Evolutionary conservation across 345 rosid genomes (phyloP).

Genomic region (Rhodamnia rubescens): DNA sequence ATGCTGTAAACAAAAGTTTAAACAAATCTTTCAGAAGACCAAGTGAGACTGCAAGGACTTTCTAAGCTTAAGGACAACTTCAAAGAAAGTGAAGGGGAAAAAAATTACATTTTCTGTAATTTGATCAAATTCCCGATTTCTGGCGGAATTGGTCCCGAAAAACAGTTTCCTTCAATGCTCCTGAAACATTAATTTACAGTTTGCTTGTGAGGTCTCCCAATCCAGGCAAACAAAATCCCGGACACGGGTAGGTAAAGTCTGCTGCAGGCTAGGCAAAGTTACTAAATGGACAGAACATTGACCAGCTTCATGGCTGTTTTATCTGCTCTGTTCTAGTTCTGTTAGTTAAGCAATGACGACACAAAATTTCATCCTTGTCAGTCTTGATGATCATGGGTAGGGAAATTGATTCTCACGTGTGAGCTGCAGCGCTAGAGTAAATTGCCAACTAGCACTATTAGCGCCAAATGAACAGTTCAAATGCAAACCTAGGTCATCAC

Average conservation of each 20-base stretch:
- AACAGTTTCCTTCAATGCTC: conserved; percentile 76
- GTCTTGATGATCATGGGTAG: not conserved
- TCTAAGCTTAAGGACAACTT: not conserved
- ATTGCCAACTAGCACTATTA: not conserved
- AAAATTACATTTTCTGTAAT: conserved; percentile 55
- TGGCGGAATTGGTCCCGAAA: conserved; percentile 66
- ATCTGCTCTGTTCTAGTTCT: not conserved
- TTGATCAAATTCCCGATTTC: conserved; percentile 46
- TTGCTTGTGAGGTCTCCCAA: not conserved
- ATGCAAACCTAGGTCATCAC: not conserved
- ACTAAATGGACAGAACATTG: not conserved
- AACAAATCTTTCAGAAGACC: not conserved
- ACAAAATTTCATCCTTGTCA: not conserved
- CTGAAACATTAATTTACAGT: conserved; percentile 17
- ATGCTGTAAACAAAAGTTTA: conserved; percentile 16
- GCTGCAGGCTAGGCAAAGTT: not conserved
- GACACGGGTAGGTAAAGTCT: not conserved
- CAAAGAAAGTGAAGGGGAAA: not conserved
- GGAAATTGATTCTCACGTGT: not conserved
- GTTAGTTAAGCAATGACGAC: not conserved
- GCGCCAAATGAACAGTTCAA: not conserved
- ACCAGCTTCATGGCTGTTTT: not conserved
- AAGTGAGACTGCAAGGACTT: conserved; percentile 1
- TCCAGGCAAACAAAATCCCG: not conserved
- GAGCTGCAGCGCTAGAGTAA: not conserved